A percentile compares a stretch with the other conserved stretches of the same genome.
Conservation (phyloP, 2,329 filamentous ascomycete species). For the Hypoxylon sp. region DNA sequence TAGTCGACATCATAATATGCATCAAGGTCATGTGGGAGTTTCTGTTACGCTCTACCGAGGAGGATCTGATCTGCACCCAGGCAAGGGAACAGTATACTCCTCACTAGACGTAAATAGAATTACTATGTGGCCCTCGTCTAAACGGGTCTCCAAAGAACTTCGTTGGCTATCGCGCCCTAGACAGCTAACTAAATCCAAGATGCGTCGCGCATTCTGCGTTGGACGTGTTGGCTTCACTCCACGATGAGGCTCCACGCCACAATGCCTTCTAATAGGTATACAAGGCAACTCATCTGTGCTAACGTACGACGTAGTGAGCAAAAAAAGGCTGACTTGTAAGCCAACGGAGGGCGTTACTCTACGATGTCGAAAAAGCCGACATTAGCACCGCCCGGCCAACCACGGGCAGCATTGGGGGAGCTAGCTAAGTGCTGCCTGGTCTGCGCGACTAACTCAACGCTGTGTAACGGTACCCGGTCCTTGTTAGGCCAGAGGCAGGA, state of each 20-base stretch:
- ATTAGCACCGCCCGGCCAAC: slow-evolving; percentile 6
- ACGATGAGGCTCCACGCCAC: not conserved
- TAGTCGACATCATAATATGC: not conserved
- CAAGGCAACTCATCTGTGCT: not conserved
- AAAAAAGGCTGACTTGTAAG: not conserved
- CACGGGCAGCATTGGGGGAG: not conserved
- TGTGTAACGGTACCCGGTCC: slow-evolving; percentile 23
- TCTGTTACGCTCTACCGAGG: not conserved
- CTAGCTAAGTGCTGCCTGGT: not conserved
- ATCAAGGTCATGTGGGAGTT: not conserved
- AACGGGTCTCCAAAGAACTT: not conserved
- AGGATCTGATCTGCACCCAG: slow-evolving; percentile 10
- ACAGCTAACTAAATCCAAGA: not conserved
- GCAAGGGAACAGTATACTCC: not conserved
- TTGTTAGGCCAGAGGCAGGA: not conserved
- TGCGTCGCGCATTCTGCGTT: not conserved
- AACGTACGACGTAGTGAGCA: slow-evolving; percentile 7
- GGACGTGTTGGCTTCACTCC: not conserved
- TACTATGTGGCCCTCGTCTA: not conserved
- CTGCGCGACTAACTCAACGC: slow-evolving; percentile 22
- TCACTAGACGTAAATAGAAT: not conserved
- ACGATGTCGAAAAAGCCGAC: slow-evolving; percentile 2
- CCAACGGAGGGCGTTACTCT: slow-evolving; percentile 8
- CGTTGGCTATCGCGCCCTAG: not conserved
- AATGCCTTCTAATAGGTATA: not conserved